Percentiles rank a stretch among this genome's conserved stretches.
Conservation (phyloP, 2,329 filamentous ascomycete species). For the Fusarium sarcochroum region DNA sequence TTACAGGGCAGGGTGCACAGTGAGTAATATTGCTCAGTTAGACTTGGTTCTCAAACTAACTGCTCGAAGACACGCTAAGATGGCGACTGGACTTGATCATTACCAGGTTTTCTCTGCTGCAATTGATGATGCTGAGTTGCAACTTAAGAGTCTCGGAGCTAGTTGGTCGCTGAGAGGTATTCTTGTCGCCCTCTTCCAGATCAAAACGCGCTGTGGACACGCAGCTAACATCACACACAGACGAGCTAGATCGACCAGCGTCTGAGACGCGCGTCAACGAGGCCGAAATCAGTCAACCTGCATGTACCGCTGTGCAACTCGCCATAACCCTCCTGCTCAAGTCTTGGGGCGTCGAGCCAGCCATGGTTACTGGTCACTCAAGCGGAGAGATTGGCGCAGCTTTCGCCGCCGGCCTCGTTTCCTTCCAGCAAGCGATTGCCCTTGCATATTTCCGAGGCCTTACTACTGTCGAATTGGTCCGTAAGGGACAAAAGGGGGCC, state of each 20-base stretch:
- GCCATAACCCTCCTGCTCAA: slow-evolving; percentile 55
- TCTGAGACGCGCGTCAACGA: slow-evolving; percentile 48
- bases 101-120: neutral
- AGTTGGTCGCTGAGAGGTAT: neutral
- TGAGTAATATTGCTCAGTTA: neutral
- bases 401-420: slow-evolving; percentile 48
- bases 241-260: neutral
- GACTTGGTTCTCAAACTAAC: neutral
- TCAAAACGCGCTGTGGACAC: neutral
- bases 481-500: slow-evolving; percentile 23
- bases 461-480: slow-evolving; percentile 18
- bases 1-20: neutral
- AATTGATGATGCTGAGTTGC: neutral
- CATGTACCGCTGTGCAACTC: slow-evolving; percentile 60
- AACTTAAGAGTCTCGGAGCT: neutral
- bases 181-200: neutral
- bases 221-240: neutral
- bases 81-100: neutral
- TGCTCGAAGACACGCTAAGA: neutral
- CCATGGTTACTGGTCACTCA: slow-evolving; percentile 51
- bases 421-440: slow-evolving; percentile 38
- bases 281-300: slow-evolving; percentile 54
- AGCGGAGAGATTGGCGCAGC: slow-evolving; percentile 55
- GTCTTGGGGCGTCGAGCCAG: slow-evolving; percentile 46
- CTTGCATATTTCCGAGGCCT: slow-evolving; percentile 38